Percentiles rank a stretch among this genome's conserved stretches.
These are phyloP conservation scores for Peronosclerospora sorghi DNA, from an alignment of 352 stramenopile species.

Conservation along the genomic window DNA sequence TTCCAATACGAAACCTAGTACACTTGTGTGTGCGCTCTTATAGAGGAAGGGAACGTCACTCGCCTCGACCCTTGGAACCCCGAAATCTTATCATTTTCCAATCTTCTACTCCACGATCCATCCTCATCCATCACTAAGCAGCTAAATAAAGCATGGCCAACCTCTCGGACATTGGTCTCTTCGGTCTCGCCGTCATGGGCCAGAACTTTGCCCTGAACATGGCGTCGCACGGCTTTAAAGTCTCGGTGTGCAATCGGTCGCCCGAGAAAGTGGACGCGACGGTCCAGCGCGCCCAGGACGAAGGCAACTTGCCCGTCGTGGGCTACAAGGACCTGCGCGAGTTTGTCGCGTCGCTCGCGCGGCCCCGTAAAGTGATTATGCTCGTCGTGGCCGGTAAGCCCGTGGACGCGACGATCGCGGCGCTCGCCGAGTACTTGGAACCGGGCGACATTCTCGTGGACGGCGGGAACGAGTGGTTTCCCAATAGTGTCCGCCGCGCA, in stretches of 20 bases:
- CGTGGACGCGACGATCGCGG: constrained; percentile 88
- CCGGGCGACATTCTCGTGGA: constrained; percentile 97
- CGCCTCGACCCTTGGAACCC: no score
- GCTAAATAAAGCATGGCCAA: no score
- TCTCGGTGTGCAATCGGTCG: constrained; percentile 96
- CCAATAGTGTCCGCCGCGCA: constrained; percentile 91
- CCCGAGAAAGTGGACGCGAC: constrained; percentile 94
- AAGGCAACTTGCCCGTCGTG: constrained; percentile 91
- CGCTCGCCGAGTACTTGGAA: constrained; percentile 83
- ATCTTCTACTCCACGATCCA: no score
- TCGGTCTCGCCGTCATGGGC: constrained; percentile 91
- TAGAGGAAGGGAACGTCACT: no score
- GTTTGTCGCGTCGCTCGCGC: constrained; percentile 87
- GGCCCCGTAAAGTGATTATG: constrained; percentile 96
- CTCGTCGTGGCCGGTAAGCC: constrained; percentile 96
- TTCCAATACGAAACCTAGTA: no score
- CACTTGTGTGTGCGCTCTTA: no score
- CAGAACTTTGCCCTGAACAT: constrained; percentile 99
- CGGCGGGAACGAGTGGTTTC: constrained; percentile 99
- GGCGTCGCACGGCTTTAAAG: constrained; percentile 93
- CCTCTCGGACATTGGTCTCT: constrained; percentile 82
- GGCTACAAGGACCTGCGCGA: constrained; percentile 89
- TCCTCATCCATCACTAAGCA: no score
- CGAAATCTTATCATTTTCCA: no score
- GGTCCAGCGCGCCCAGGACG: constrained; percentile 88